These are phyloP conservation scores for Acer campestre DNA, from an alignment of 345 rosid genomes.

Conservation along the genomic window DNA sequence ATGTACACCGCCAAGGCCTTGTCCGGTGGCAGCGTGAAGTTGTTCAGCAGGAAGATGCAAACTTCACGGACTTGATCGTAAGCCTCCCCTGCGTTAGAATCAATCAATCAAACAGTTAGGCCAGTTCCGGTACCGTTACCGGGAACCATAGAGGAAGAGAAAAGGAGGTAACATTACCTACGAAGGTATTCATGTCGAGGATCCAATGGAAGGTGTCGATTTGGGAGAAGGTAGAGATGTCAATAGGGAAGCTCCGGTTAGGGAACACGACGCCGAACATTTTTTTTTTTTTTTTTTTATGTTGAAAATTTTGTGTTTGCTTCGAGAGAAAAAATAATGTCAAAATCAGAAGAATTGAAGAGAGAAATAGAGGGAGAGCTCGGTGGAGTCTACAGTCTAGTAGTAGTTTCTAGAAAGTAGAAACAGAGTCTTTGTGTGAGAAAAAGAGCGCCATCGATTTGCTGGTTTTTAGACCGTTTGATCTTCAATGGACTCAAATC, in stretches of 20 bases:
- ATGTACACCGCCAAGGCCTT: slow-evolving; percentile 94
- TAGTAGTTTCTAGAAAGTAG: not conserved
- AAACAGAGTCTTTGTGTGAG: not conserved
- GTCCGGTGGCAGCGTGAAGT: slow-evolving; percentile 75
- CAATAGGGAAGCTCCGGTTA: slow-evolving; percentile 92
- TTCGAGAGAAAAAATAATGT: not conserved
- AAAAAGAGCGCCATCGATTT: not conserved
- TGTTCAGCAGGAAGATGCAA: slow-evolving; percentile 84
- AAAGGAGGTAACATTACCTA: slow-evolving; percentile 41
- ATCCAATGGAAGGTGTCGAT: slow-evolving; percentile 94
- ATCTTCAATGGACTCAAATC: not conserved
- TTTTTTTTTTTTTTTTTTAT: not conserved
- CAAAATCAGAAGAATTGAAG: not conserved
- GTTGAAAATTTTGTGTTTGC: not conserved
- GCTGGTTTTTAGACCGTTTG: not conserved
- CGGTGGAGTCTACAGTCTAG: not conserved
- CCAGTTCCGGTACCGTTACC: not conserved
- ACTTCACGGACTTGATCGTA: slow-evolving; percentile 80
- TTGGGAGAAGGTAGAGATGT: slow-evolving; percentile 84
- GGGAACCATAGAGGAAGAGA: not conserved
- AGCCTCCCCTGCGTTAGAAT: slow-evolving; percentile 61
- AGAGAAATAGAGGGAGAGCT: not conserved
- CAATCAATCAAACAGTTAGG: not conserved
- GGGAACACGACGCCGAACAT: slow-evolving; percentile 99
- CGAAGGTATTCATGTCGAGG: slow-evolving; percentile 97